Percentiles rank a stretch among this genome's conserved stretches.
phyloP scores from a whole-genome alignment of 176 grass and related monocot species.

The Lolium perenne region DNA sequence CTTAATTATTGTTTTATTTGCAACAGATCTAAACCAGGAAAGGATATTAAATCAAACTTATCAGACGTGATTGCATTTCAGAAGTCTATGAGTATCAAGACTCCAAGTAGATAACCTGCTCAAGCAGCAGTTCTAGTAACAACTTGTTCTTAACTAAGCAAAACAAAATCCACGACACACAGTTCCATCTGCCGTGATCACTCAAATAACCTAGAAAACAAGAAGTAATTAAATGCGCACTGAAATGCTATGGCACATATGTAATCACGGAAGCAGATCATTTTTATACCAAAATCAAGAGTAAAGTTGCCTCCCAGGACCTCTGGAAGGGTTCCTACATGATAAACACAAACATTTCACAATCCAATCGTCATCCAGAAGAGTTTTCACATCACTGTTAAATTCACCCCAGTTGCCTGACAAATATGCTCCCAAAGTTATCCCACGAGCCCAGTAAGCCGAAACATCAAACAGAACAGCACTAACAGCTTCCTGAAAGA shows the following conservation, averaged over 20 bases:
- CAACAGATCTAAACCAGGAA: neutral
- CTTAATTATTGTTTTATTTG: neutral
- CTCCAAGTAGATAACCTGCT: neutral
- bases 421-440: neutral
- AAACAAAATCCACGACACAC: neutral
- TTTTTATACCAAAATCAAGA: slow-evolving; percentile 12
- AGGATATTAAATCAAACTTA: slow-evolving; percentile 20
- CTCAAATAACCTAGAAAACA: slow-evolving; percentile 22
- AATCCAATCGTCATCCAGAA: neutral
- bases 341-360: neutral
- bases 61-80: neutral
- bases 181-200: neutral
- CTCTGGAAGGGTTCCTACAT: slow-evolving; percentile 14
- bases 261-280: slow-evolving; percentile 14
- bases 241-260: slow-evolving; percentile 18
- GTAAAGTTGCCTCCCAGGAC: neutral
- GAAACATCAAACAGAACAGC: neutral
- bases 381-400: neutral
- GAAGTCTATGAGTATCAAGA: neutral
- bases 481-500: too few species aligned
- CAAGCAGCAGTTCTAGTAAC: neutral
- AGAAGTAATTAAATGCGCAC: neutral
- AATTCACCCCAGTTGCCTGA: slow-evolving; percentile 8
- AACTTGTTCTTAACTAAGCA: neutral
- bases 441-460: neutral